Evolutionary conservation across 345 rosid genomes (phyloP).

Genomic region (Dimocarpus longan): DNA sequence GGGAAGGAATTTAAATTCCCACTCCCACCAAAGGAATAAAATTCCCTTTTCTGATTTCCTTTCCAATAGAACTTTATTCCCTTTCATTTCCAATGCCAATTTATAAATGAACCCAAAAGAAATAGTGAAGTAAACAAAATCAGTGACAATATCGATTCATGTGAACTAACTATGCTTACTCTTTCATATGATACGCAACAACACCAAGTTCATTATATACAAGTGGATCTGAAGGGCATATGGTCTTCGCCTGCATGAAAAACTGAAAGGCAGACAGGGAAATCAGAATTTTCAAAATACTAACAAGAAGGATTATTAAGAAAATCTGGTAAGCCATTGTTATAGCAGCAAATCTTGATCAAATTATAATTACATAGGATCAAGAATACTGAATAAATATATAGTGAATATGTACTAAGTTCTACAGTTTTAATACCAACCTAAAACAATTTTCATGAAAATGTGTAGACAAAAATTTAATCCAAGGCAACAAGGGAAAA

Average conservation of each 20-base stretch:
- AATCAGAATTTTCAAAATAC: conserved; percentile 15
- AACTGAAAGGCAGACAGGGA: conserved; percentile 50
- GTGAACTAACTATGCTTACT: conserved; percentile 52
- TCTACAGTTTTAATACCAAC: background rate
- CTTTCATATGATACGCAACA: conserved; percentile 94
- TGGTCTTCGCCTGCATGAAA: conserved; percentile 89
- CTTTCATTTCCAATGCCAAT: too few relatives aligned
- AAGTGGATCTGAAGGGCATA: conserved; percentile 93
- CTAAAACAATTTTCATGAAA: background rate
- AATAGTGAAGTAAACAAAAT: background rate
- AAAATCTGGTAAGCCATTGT: background rate
- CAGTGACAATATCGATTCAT: background rate
- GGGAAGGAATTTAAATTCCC: too few relatives aligned
- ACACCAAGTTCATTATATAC: conserved; percentile 96
- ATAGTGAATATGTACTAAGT: background rate
- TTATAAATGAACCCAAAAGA: too few relatives aligned
- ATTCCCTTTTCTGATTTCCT: too few relatives aligned
- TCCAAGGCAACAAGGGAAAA: background rate
- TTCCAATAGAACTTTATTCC: too few relatives aligned
- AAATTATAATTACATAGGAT: background rate
- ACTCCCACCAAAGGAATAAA: too few relatives aligned
- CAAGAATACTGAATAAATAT: background rate
- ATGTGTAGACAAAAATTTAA: background rate
- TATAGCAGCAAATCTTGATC: background rate
- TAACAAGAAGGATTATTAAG: background rate